Evolutionary conservation across 257 asterid species (phyloP), one percentile per base, ranked within the genome.

Genomic region (Salvia splendens): DNA sequence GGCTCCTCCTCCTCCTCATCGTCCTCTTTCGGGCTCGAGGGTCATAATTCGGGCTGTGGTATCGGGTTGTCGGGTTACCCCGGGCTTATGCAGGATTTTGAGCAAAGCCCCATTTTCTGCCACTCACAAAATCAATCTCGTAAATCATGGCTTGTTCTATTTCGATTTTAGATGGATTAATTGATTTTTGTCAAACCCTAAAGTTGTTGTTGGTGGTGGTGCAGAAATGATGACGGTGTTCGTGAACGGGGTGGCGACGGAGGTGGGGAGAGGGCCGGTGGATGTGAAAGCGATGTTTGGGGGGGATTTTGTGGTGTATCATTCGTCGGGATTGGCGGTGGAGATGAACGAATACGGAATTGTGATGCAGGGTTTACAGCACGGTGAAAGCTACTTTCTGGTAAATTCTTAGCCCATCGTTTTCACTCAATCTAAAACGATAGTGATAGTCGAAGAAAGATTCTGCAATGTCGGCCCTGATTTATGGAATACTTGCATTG

Each of bases 341-440:
- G 73, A 81, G 16, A 78, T 78, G 61, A 83, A 87, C 45, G 87
- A 87, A 16, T 79, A 72, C 45, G 96, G 96, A 24, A 62, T 79
- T 64, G 55, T 85, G 46, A 54, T 77, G 63, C 87, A 85, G 70
- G 73, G 82, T 59, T 78, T 89, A 81, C 84, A 81, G 75, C 91
- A 83, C 50, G 95, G 95, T 4, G 89, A 89, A 72, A 84, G 87
- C 85, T 89, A 89, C 72, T 87, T 83, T 73, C 89, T 87, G 96
- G 96, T 89, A 76, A 56, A 2, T 55, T 53, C 15, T 24, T 8
- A 7, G 45, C 11, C 11, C 45, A 40, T 40, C 45, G 45, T 40
- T 40, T 40, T 40, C 45, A 40, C 30, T 24, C 30, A 24, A 24
- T 24, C 30, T 24, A 24, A 24, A 1, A 24, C 30, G 1, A 24